Percentiles rank a stretch among this genome's conserved stretches.
Conservation (phyloP, 441 rosid species). For the Croton laevigatus region DNA sequence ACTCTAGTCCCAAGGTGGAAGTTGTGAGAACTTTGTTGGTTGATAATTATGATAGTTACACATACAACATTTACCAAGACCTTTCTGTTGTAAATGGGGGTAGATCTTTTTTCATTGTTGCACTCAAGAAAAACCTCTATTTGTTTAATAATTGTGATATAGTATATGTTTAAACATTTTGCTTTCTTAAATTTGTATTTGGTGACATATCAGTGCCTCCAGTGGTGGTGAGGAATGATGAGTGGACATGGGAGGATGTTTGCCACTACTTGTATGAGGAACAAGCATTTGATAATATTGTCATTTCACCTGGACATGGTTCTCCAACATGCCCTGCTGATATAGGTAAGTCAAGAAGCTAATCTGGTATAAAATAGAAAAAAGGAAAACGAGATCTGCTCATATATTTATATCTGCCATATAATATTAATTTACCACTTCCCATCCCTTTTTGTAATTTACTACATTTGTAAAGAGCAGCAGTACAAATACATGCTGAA, state of each 20-base stretch:
- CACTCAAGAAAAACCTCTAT: background rate
- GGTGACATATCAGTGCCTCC: slow-evolving; percentile 64
- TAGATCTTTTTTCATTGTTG: slow-evolving; percentile 22
- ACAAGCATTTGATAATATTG: slow-evolving; percentile 78
- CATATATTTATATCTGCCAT: too few relatives aligned
- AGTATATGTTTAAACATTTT: background rate
- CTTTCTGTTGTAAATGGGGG: slow-evolving; percentile 83
- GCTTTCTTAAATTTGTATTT: background rate
- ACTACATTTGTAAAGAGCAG: background rate
- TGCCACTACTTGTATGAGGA: slow-evolving; percentile 60
- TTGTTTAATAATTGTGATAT: background rate
- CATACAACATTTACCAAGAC: slow-evolving; percentile 87
- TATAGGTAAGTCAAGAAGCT: slow-evolving; percentile 48
- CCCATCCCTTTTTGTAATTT: background rate
- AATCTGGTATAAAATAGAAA: too few relatives aligned
- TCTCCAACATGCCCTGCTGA: slow-evolving; percentile 77
- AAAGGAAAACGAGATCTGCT: too few relatives aligned
- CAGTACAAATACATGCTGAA: background rate
- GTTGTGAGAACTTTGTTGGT: slow-evolving; percentile 82
- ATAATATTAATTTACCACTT: background rate
- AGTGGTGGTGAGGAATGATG: slow-evolving; percentile 79
- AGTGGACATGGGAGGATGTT: slow-evolving; percentile 81
- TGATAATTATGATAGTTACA: slow-evolving; percentile 96
- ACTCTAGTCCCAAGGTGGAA: slow-evolving; percentile 46
- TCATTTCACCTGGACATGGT: slow-evolving; percentile 98